Evolutionary conservation across 257 asterid species (phyloP), one percentile per base, ranked within the genome.

Genomic region (Lithospermum erythrorhizon): DNA sequence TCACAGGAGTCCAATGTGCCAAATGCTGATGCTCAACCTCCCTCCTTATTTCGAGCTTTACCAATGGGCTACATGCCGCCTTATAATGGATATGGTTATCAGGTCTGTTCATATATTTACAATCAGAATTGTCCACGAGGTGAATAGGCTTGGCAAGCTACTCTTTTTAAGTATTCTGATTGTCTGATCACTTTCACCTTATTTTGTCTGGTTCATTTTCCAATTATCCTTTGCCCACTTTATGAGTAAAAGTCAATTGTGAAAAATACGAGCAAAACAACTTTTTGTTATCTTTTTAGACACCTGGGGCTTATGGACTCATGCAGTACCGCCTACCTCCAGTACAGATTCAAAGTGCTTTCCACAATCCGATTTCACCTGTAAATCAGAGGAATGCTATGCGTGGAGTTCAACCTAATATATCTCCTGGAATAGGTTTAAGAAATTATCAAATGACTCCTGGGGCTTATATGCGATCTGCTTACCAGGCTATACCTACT

Each of bases 61-160:
- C 87, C 90, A 7, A 65, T 87, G 90, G 84, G 86, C 64, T 84
- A 87, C 70, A 70, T 84, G 72, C 83, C 88, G 62, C 71, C 85
- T 47, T 87, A 87, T 61, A 80, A 82, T 66, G 90, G 88, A 71
- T 87, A 80, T 68, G 90, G 87, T 59, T 87, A 82, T 69, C 95
- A 87, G 95, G 95, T 87, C 41, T 23, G 73, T 73, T 35, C 53
- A 19, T 63, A 63, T 35, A 65, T 56, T 49, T 21, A 7, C 9
- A 41, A 14, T 41, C 17, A 41, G 49, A 41, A 41, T 11, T 41
- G 18, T 1, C 5, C 17, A 41, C 2, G 11, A 53, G 41, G 4
- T 9, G 4, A n/a, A 16, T 22, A 52, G 55, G 21, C 55, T 16
- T 52, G 10, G 21, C n/a, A 3, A 52, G 22, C 22, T 52, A n/a